Base-by-base conservation (phyloP, 371 early-diverging fungal genomes). In the Capniomyces stellatus region DNA sequence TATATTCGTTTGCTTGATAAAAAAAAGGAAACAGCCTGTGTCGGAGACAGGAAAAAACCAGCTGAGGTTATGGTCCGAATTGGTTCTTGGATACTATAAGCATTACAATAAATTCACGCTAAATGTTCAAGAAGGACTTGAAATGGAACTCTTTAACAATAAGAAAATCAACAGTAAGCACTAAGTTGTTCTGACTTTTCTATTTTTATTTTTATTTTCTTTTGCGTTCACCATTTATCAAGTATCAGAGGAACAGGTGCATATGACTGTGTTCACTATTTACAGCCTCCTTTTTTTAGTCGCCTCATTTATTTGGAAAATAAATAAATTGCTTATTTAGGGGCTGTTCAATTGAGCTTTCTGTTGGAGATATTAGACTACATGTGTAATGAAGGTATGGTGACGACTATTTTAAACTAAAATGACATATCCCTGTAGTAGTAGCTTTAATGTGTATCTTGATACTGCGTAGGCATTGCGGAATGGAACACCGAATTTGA, bases 11-110 rank as follows among this genome's bases (percentile, higher is more conserved):
- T 49, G 51, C 40, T 18, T 25, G 53, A 48, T 29, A 49, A n/a
- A 31, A 18, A 54, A 54, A 68, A 87, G 89, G 21, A 75, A 76
- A 30, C 92, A 92, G 55, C 83, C 88, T 0, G 87, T 78, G 40
- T 76, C 75, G 35, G 69, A 82, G 24, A 88, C 89, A 2, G 87
- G 88, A 87, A 69, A 71, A 61, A 83, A 81, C 51, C 92, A 92
- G 69, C 67, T 71, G 24, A 65, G 71, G 44, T 76, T 83, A 58
- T 92, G 92, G 92, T 71, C 74, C 43, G 72, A 79, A 4, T 67
- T 90, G 30, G 74, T 90, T 31, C 70, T 87, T 44, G 61, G 67
- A 1, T 89, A 83, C 63, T 78, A 71, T 56, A 69, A 65, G 22
- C 75, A 79, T 55, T 68, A 79, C 39, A 72, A 71, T 23, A 70